Percentiles rank a stretch among this genome's conserved stretches.
phyloP scores from a whole-genome alignment of 2,329 filamentous ascomycete species.

The Amauroascus niger region DNA sequence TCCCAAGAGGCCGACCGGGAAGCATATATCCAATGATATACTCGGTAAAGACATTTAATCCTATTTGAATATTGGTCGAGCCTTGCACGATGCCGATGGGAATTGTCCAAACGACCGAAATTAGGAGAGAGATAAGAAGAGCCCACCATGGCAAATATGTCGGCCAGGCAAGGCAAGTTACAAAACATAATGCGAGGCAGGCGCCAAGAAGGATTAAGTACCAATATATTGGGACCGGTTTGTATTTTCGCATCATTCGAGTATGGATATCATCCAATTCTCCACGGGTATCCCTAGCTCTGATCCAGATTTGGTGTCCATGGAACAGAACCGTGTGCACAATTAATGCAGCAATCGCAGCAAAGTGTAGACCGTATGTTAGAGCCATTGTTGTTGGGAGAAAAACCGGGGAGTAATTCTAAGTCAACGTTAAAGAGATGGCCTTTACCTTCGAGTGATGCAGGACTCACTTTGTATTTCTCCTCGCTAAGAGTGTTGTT shows the following conservation, averaged over 20 bases:
- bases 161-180: conserved; percentile 44
- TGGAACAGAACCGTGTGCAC: conserved; percentile 60
- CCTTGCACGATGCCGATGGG: conserved; percentile 57
- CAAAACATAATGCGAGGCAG: conserved; percentile 44
- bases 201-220: conserved; percentile 40
- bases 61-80: conserved; percentile 56
- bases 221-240: conserved; percentile 50
- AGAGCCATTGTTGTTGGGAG: conserved; percentile 62
- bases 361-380: conserved; percentile 62
- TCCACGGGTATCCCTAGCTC: conserved; percentile 43
- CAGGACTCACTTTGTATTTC: conserved; percentile 59
- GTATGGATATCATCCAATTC: conserved; percentile 47
- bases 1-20: conserved; percentile 58
- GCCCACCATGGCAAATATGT: conserved; percentile 66
- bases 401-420: conserved; percentile 40
- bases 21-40: conserved; percentile 65
- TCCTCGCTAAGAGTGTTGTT: conserved; percentile 54
- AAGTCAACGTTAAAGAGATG: not conserved
- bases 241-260: conserved; percentile 49
- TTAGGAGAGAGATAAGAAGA: conserved; percentile 55
- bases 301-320: conserved; percentile 55
- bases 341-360: conserved; percentile 59
- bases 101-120: conserved; percentile 55
- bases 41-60: conserved; percentile 64
- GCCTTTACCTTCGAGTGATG: no score